Base-by-base conservation (phyloP, 768 basidiomycete genomes). In the Xanthoconium purpureum region DNA sequence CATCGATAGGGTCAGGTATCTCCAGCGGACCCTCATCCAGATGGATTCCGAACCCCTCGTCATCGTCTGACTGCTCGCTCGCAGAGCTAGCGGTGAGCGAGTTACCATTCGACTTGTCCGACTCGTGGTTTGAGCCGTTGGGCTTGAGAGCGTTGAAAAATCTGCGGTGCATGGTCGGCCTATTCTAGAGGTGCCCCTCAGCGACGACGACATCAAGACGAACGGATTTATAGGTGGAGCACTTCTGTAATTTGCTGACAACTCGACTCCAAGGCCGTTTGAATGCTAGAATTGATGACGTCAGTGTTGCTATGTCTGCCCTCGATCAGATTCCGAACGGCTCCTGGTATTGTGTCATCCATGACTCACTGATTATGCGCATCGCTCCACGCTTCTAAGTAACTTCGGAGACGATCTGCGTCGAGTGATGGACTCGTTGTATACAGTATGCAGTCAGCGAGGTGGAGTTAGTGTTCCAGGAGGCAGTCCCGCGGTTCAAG, bases 1-100 rank as follows among this genome's bases (percentile, higher is more conserved):
- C 50, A 17, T 51, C 52, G 7, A 56, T 51, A 6, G 59, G 51
- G 30, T 52, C 62, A 8, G 48, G 40, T n/a, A 55, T 57, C n/a
- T 65, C 57, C 13, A 28, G 50, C 2, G 35, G 50, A 35, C 18
- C 20, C 24, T 63, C 36, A 32, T 54, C 55, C 10, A 47, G 42
- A 6, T 43, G 40, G 28, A 56, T 47, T 24, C 39, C 46, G 8
- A 13, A 12, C 18, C 33, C 47, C 7, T 55, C 24, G 2, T 56
- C 51, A 10, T 38, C 42, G 15, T 52, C 33, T 2, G 59, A 56
- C 8, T 28, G n/a, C 24, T 54, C 45, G 33, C 57, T 65, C 6
- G 49, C 29, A 2, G 48, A 32, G 3, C 47, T 50, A 3, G 52
- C 0, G 5, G 50, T 15, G 13, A 17, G 8, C 13, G 55, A n/a